Evolutionary conservation across 257 asterid genomes (phyloP).

Genomic region (Mitragyna speciosa): DNA sequence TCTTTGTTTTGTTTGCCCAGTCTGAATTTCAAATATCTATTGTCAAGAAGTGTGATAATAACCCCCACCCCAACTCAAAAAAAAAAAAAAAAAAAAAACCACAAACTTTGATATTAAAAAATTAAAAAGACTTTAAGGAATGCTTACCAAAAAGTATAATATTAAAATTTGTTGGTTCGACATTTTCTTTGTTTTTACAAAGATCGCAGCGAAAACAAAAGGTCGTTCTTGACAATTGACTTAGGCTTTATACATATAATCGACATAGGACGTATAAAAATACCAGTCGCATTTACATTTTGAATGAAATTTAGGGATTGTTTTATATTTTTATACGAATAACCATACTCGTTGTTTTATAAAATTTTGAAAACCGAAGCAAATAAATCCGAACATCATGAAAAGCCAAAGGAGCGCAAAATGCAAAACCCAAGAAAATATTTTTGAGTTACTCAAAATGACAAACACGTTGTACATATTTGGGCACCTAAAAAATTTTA

Average conservation of each 20-base stretch:
- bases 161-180: too few relatives aligned
- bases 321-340: neutral
- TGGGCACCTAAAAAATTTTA: neutral
- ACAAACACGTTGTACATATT: neutral
- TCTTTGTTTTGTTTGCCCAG: too few relatives aligned
- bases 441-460: neutral
- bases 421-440: neutral
- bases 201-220: too few relatives aligned
- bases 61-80: too few relatives aligned
- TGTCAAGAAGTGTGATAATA: too few relatives aligned
- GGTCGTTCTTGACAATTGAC: too few relatives aligned
- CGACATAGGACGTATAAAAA: neutral
- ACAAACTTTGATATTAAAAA: too few relatives aligned
- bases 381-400: neutral
- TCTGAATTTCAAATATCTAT: too few relatives aligned
- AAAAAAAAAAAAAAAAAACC: too few relatives aligned
- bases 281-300: neutral
- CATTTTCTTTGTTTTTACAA: too few relatives aligned
- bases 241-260: neutral
- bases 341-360: neutral
- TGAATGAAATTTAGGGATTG: neutral
- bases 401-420: neutral
- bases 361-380: neutral
- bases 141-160: neutral
- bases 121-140: too few relatives aligned